A percentile compares a stretch with the other conserved stretches of the same genome.
These are phyloP conservation scores for Aspergillus aculeatus DNA, from an alignment of 2,329 filamentous ascomycete species.

Conservation along the genomic window DNA sequence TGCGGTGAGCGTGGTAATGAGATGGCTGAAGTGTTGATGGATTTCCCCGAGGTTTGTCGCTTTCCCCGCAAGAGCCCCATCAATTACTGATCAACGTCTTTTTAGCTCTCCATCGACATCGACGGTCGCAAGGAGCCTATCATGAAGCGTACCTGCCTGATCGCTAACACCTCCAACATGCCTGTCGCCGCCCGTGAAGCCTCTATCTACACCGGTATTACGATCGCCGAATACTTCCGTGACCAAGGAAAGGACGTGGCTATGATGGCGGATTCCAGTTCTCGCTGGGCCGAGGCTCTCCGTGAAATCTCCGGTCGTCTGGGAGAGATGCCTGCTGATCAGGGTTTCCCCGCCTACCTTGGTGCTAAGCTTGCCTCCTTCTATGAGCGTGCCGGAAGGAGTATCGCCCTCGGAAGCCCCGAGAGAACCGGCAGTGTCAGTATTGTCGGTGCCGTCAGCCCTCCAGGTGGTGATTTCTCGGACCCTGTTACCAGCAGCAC, in stretches of 20 bases:
- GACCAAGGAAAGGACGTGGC: conserved; percentile 96
- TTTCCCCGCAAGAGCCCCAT: neutral
- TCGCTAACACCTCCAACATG: conserved; percentile 99
- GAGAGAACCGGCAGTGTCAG: conserved; percentile 89
- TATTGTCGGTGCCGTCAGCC: conserved; percentile 95
- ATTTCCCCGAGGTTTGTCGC: conserved; percentile 76
- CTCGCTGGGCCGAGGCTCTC: conserved; percentile 96
- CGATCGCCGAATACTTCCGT: conserved; percentile 92
- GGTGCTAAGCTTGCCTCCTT: conserved; percentile 96
- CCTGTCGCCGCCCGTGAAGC: conserved; percentile 96
- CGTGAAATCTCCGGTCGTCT: conserved; percentile 98
- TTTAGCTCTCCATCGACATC: conserved; percentile 80
- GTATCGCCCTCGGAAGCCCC: conserved; percentile 81
- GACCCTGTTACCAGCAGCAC: conserved; percentile 94
- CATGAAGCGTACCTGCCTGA: conserved; percentile 99
- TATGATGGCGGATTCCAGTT: conserved; percentile 99
- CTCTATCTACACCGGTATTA: conserved; percentile 97
- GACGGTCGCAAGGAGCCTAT: conserved; percentile 95
- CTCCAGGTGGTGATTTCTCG: conserved; percentile 97
- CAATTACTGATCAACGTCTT: conserved; percentile 13
- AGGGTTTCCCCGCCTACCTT: conserved; percentile 98
- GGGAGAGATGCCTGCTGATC: conserved; percentile 99
- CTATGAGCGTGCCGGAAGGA: conserved; percentile 95
- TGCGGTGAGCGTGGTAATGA: conserved; percentile 94
- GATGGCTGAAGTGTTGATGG: conserved; percentile 99